Conservation (phyloP, 164 flowering plant species). For the Berberis thunbergii region DNA sequence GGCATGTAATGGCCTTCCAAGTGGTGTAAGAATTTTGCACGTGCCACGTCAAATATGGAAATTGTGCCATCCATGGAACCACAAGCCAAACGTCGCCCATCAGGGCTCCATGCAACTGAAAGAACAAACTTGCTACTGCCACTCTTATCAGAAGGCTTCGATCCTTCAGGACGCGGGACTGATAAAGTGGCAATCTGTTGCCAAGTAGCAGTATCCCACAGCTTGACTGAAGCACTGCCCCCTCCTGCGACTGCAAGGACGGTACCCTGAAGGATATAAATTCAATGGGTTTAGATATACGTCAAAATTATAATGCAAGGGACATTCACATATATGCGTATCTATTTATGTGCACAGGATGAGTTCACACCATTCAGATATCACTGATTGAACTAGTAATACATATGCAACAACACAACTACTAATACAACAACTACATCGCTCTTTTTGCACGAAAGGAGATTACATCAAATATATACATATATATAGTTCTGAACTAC, state of each 20-base stretch:
- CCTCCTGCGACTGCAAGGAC: constrained; percentile 96
- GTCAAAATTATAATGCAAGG: background rate
- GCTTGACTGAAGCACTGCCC: constrained; percentile 85
- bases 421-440: too few species aligned
- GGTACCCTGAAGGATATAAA: constrained; percentile 51
- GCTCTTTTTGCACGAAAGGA: too few species aligned
- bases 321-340: too few species aligned
- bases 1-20: constrained; percentile 98
- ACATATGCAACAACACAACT: too few species aligned
- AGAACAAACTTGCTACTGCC: constrained; percentile 86
- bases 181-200: constrained; percentile 47
- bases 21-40: constrained; percentile 81
- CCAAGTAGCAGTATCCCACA: constrained; percentile 98
- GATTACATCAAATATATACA: too few species aligned
- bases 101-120: constrained; percentile 96
- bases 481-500: too few species aligned
- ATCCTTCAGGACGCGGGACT: constrained; percentile 75
- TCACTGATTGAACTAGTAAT: too few species aligned
- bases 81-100: constrained; percentile 81
- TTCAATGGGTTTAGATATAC: background rate
- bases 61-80: constrained; percentile 96
- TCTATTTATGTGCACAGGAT: too few species aligned
- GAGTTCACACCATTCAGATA: too few species aligned
- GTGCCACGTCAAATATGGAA: constrained; percentile 72
- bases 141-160: constrained; percentile 64